Base-by-base conservation (phyloP, 2,329 filamentous ascomycete species). In the Aureobasidium vineae region DNA sequence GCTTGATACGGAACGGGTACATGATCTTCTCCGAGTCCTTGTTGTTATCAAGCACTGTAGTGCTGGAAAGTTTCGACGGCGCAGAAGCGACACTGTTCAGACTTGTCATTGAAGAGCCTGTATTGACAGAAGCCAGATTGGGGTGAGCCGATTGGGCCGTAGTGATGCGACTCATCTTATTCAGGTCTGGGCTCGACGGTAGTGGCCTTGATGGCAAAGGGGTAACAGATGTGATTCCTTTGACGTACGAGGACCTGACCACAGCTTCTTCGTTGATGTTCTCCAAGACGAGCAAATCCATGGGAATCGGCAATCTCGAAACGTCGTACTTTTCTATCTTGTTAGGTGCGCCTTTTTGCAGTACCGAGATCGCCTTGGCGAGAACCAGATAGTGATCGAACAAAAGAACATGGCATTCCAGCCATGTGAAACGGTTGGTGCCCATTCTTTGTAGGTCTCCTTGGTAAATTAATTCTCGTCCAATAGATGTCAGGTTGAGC, bases 381-480 rank as follows among this genome's bases (percentile, higher is more conserved):
- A 99, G 80, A 40, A 99, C 93, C 43, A 99, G 84, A 76, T 97
- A 99, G 78, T 99, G 93, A 73, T 99, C 96, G 74, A 99, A 98
- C 0, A 99, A 84, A 53, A 99, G 85, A 2, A 91, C 92, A 75
- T 97, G 92, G 0, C 91, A 96, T 73, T 99, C 95, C 8, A 98
- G 88, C 89, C 94, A 97, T 69, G 89, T 89, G 75, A 98, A 95
- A 66, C 92, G 88, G 75, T 91, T 96, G 50, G 89, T 91, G 65
- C 94, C 92, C 81, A 92, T 90, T 69, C 95, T 85, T 75, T 96
- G 92, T 66, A 99, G 80, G 72, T 98, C 93, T 66, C 95, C 95
- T 72, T 93, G 87, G 77, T 89, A 89, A 68, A 99, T 90, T 66
- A 99, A 84, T 74, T 97, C 90, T 69, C 95, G 87, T 16, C 94